These are phyloP conservation scores for Phaffia tasmanica DNA, from an alignment of 768 basidiomycete species.

Conservation along the genomic window DNA sequence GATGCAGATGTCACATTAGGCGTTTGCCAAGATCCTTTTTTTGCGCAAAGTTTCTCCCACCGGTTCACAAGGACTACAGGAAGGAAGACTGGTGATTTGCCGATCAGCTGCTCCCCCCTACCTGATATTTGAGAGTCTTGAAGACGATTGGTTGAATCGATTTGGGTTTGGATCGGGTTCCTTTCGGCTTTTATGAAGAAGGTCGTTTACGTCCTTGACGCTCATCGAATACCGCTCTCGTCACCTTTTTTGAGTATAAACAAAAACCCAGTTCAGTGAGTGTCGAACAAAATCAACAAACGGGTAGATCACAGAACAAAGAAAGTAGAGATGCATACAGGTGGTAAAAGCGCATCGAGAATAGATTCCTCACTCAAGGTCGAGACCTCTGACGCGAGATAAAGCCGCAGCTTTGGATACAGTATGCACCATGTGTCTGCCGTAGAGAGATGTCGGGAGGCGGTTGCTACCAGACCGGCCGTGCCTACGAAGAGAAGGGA, in stretches of 20 bases:
- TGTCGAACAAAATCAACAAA: too few species aligned
- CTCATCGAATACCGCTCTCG: constrained; percentile 16
- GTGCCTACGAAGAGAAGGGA: constrained; percentile 47
- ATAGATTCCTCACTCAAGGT: constrained; percentile 62
- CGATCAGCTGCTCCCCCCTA: too few species aligned
- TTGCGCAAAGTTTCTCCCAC: too few species aligned
- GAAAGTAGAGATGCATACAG: constrained; percentile 46
- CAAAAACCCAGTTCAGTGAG: background rate
- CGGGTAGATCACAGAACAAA: too few species aligned
- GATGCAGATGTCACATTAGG: too few species aligned
- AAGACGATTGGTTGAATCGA: too few species aligned
- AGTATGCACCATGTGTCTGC: constrained; percentile 97
- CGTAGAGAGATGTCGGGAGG: constrained; percentile 64
- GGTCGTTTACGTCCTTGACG: constrained; percentile 13
- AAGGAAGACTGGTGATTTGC: too few species aligned
- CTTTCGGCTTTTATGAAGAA: too few species aligned
- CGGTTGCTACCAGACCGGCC: constrained; percentile 74
- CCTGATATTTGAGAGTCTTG: too few species aligned
- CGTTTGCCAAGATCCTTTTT: too few species aligned
- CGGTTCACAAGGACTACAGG: too few species aligned
- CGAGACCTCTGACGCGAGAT: constrained; percentile 70
- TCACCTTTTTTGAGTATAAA: background rate
- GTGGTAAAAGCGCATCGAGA: constrained; percentile 62
- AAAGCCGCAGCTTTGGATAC: constrained; percentile 78
- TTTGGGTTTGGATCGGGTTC: too few species aligned